These are phyloP conservation scores for Penicillium dipodomyicola DNA, from an alignment of 495 filamentous ascomycete species.

Conservation along the genomic window DNA sequence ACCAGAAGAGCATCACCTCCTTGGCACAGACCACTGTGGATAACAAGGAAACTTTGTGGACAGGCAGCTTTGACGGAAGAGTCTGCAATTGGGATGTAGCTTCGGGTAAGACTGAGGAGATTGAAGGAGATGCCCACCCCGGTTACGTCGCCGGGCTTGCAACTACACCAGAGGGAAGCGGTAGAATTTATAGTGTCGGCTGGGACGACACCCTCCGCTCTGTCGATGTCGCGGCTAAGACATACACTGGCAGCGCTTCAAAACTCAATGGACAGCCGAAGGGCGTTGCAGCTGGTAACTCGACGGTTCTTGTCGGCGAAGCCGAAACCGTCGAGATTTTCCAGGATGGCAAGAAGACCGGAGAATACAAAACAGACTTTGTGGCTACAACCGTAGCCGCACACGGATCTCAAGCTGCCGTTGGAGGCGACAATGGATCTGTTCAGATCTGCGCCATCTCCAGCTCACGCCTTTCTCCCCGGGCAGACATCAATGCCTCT, in stretches of 20 bases:
- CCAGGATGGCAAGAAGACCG: constrained; percentile 54
- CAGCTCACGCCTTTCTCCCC: constrained; percentile 45
- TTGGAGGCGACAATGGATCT: constrained; percentile 68
- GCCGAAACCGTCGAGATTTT: constrained; percentile 62
- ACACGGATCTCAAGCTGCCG: constrained; percentile 61
- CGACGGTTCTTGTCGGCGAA: constrained; percentile 62
- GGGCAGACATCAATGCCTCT: constrained; percentile 42
- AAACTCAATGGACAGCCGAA: constrained; percentile 63
- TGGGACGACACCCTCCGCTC: constrained; percentile 94
- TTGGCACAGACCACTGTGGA: constrained; percentile 51
- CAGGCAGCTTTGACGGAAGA: constrained; percentile 87
- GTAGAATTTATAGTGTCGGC: constrained; percentile 75
- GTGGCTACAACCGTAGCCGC: constrained; percentile 72
- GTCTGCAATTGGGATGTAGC: constrained; percentile 77
- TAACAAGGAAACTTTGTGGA: constrained; percentile 62
- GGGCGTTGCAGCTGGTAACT: constrained; percentile 47
- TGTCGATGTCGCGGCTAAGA: constrained; percentile 59
- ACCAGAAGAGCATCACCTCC: constrained; percentile 89
- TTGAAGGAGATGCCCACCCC: constrained; percentile 76
- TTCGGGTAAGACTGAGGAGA: constrained; percentile 60
- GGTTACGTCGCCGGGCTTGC: constrained; percentile 80
- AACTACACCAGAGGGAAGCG: constrained; percentile 48
- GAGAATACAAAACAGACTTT: constrained; percentile 60
- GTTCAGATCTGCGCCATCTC: constrained; percentile 68
- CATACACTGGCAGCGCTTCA: constrained; percentile 53